Percentiles rank a stretch among this genome's conserved stretches.
Evolutionary conservation across 169 alveolate genomes (phyloP).

Genomic region (Plasmodium sp.): DNA sequence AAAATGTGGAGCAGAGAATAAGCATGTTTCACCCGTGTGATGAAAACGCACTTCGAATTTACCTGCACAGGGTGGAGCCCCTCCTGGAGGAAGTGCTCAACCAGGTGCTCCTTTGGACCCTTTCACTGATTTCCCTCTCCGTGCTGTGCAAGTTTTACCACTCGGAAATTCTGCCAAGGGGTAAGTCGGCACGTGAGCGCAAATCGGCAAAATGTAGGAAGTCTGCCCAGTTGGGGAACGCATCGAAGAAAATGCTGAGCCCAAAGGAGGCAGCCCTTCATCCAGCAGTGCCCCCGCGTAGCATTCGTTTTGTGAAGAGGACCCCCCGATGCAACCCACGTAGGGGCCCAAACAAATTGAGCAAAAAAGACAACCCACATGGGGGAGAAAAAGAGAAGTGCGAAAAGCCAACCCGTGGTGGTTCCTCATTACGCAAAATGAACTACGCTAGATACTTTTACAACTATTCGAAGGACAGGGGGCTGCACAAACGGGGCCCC

Average conservation of each 20-base stretch:
- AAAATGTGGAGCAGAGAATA: not conserved
- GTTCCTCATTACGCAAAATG: not conserved
- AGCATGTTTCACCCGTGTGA: slow-evolving; percentile 11
- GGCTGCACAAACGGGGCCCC: not conserved
- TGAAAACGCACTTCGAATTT: slow-evolving; percentile 34
- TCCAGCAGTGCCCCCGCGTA: not conserved
- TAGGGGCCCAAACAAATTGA: not conserved
- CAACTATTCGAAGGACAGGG: not conserved
- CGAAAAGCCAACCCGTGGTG: not conserved
- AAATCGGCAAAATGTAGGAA: not conserved
- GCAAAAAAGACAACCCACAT: not conserved
- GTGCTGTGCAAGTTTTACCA: slow-evolving; percentile 45
- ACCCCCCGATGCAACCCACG: not conserved
- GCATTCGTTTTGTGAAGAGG: too few species aligned
- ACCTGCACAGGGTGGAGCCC: slow-evolving; percentile 9
- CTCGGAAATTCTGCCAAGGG: not conserved
- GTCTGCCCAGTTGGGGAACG: not conserved
- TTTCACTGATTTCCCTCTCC: slow-evolving; percentile 22
- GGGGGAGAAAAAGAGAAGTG: not conserved
- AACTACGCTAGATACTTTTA: slow-evolving; percentile 5
- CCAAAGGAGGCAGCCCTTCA: not conserved
- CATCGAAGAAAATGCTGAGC: not conserved
- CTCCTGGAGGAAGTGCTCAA: slow-evolving; percentile 27
- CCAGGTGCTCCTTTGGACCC: slow-evolving; percentile 17
- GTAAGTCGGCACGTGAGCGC: not conserved